Percentiles rank a stretch among this genome's conserved stretches.
phyloP scores from a whole-genome alignment of 805 yeast species.

The Saccharomycopsis oosterbeekiorum region DNA sequence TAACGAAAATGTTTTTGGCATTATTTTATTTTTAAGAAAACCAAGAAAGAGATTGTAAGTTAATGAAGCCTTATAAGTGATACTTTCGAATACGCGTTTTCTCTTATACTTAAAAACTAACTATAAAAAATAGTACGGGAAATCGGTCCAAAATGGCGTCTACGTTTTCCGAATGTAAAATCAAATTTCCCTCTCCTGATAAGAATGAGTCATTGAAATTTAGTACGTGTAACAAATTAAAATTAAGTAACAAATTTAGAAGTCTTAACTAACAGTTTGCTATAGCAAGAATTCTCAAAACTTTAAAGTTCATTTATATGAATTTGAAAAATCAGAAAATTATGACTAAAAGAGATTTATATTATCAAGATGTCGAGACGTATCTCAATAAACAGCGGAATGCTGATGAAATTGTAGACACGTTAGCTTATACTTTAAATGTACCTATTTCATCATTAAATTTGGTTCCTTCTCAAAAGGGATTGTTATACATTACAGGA shows the following conservation, averaged over 20 bases:
- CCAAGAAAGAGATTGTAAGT: not conserved
- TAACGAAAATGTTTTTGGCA: constrained; percentile 6
- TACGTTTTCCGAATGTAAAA: not conserved
- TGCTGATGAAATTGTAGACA: constrained; percentile 33
- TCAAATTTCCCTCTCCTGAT: constrained; percentile 6
- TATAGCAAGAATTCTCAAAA: constrained; percentile 9
- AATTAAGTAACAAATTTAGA: not conserved
- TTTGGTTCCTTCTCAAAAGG: constrained; percentile 14
- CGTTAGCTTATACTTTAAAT: constrained; percentile 31
- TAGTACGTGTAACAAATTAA: not conserved
- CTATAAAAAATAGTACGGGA: not conserved
- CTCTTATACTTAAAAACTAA: not conserved
- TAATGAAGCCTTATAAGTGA: not conserved
- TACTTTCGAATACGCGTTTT: not conserved
- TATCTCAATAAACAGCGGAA: constrained; percentile 34
- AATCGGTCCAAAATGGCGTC: not conserved
- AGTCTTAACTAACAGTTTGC: not conserved
- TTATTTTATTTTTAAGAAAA: not conserved
- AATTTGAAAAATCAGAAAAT: constrained; percentile 16
- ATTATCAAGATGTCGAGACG: constrained; percentile 49
- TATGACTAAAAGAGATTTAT: constrained; percentile 46
- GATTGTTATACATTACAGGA: constrained; percentile 23
- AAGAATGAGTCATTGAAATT: constrained; percentile 6
- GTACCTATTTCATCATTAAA: constrained; percentile 17
- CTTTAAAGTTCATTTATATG: constrained; percentile 8